Conservation (phyloP, 768 basidiomycete genomes). For the Russula sp. region DNA sequence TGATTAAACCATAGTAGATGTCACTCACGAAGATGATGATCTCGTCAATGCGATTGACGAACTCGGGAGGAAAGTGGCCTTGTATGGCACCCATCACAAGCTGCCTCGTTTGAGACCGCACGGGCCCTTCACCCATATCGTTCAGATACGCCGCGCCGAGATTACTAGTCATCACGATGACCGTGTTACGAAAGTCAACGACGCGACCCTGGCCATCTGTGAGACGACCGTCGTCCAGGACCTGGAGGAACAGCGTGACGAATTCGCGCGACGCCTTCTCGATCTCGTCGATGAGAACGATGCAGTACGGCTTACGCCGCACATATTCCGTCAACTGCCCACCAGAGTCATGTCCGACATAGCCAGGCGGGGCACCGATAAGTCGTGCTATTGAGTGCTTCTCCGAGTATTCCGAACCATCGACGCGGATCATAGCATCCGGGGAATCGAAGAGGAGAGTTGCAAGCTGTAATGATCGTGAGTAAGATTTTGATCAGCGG, state of each 20-base stretch:
- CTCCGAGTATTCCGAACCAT: constrained; percentile 90
- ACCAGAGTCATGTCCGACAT: constrained; percentile 85
- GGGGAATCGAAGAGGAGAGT: constrained; percentile 84
- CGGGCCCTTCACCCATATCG: constrained; percentile 65
- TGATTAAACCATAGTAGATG: not conserved
- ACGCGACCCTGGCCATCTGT: constrained; percentile 91
- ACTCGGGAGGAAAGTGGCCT: constrained; percentile 86
- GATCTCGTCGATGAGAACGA: constrained; percentile 80
- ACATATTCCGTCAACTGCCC: constrained; percentile 93
- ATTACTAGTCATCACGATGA: constrained; percentile 94
- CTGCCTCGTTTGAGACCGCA: constrained; percentile 49
- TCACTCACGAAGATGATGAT: constrained; percentile 61
- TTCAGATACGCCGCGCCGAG: constrained; percentile 72
- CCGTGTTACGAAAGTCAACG: constrained; percentile 83
- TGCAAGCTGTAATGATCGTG: constrained; percentile 53
- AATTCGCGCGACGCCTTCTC: constrained; percentile 79
- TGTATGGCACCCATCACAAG: constrained; percentile 77
- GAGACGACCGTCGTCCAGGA: constrained; percentile 86
- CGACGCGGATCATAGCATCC: constrained; percentile 87
- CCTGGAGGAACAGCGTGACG: constrained; percentile 68
- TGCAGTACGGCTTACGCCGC: constrained; percentile 83
- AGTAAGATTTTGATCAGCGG: not conserved
- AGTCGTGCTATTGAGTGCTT: constrained; percentile 67
- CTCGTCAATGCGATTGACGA: constrained; percentile 85
- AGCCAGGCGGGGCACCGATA: constrained; percentile 75